A percentile compares a stretch with the other conserved stretches of the same genome.
Conservation (phyloP, 2,329 filamentous ascomycete species). For the Claviceps sp. region DNA sequence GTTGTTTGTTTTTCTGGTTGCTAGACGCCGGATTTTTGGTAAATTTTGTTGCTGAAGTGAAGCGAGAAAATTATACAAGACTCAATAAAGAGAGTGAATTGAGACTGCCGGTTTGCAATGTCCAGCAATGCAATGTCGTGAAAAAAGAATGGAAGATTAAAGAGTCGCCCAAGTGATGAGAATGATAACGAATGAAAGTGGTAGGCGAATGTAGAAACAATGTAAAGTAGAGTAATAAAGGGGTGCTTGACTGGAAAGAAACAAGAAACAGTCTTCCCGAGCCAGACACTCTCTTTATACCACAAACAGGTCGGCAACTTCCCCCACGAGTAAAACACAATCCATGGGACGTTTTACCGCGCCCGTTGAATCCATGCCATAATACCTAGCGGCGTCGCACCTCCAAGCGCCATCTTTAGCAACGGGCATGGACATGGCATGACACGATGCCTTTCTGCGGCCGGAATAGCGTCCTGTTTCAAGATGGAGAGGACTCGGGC, state of each 20-base stretch:
- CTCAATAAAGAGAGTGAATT: too few relatives aligned
- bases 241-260: background rate
- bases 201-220: background rate
- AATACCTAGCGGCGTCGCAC: background rate
- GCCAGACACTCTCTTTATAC: background rate
- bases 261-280: background rate
- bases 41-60: too few relatives aligned
- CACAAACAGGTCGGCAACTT: background rate
- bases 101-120: too few relatives aligned
- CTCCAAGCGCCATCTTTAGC: too few relatives aligned
- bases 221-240: background rate
- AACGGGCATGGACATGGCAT: too few relatives aligned
- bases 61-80: too few relatives aligned
- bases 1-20: background rate
- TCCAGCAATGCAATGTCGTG: background rate
- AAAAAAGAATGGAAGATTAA: background rate
- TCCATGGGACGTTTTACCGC: background rate
- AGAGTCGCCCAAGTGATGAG: background rate
- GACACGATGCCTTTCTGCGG: too few relatives aligned
- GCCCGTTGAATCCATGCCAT: background rate
- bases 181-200: background rate
- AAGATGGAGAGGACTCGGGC: too few relatives aligned
- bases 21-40: too few relatives aligned
- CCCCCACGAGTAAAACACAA: background rate
- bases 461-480: too few relatives aligned